Percentiles rank a stretch among this genome's conserved stretches.
Evolutionary conservation across 768 basidiomycete species (phyloP).

Genomic region (Tricholoma sp.): DNA sequence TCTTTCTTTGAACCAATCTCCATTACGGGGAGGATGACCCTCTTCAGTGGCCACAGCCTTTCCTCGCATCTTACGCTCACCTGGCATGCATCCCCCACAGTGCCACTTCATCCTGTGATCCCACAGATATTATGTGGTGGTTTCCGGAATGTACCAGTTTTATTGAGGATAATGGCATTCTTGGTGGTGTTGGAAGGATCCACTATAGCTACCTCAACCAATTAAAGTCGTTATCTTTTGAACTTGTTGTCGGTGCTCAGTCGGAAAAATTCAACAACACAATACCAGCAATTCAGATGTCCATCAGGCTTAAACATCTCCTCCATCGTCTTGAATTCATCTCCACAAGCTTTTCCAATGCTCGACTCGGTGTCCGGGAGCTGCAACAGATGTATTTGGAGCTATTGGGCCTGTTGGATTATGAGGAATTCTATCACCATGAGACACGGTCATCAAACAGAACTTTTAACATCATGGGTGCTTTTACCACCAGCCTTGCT

Average conservation of each 20-base stretch:
- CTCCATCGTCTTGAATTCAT: background rate
- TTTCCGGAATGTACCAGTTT: background rate
- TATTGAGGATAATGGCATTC: background rate
- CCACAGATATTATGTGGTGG: background rate
- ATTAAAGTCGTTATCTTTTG: no score
- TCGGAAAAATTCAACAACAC: background rate
- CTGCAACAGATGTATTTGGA: background rate
- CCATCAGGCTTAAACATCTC: background rate
- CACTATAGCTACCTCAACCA: no score
- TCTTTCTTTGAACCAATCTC: background rate
- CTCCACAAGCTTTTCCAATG: background rate
- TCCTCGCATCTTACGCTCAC: background rate
- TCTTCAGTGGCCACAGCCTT: conserved; percentile 1
- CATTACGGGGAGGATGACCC: background rate
- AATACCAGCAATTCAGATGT: background rate
- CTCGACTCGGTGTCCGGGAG: background rate
- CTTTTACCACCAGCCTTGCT: background rate
- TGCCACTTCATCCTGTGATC: no score
- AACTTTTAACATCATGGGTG: background rate
- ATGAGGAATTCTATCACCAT: background rate
- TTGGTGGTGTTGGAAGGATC: background rate
- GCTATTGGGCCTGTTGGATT: background rate
- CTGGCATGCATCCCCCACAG: no score
- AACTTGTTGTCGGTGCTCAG: no score
- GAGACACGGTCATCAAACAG: background rate